Base-by-base conservation (phyloP, 2,329 filamentous ascomycete species). In the Fusarium scirpi region DNA sequence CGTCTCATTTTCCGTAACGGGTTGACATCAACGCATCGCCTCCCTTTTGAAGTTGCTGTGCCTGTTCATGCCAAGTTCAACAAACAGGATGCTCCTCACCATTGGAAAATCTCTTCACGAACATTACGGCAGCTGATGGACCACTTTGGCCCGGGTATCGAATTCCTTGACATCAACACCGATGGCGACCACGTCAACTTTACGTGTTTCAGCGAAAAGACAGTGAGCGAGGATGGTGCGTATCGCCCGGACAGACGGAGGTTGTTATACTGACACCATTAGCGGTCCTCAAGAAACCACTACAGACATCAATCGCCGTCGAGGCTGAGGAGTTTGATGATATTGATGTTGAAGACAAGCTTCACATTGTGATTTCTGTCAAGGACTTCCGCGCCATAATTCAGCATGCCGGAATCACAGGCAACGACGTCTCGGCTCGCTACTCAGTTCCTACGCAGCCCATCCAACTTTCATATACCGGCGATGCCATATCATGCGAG, bases 381-480 rank as follows among this genome's bases (percentile, higher is more conserved):
- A 94, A 93, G 75, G 92, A 95, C 79, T 94, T 94, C 78, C 90
- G 92, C 53, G 90, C 92, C 34, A 92, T 94, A 57, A 89, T 94
- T 54, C 87, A 90, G 34, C 92, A 95, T 79, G 92, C 92, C 12
- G 90, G 90, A 25, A 89, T 89, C 25, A 85, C 90, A 8, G 89
- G 89, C 55, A 89, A 88, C n/a, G 85, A 87, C 47, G 83, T 94
- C 16, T 87, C 85, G 18, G 91, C 91, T 15, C 84, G 85, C 56
- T 94, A 94, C 79, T 94, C 92, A 3, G 82, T 87, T 27, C 92
- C 92, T 6, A 88, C 88, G 18, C 87, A 88, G 18, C 92, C 92
- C 2, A 86, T 95, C 76, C 91, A 93, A 74, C 85, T 95, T 63
- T 88, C 85, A 46, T 95, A 95, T 75, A 85, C 86, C 25, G 86